Evolutionary conservation across 805 yeast genomes (phyloP).

Genomic region (Metschnikowia corniflorae): DNA sequence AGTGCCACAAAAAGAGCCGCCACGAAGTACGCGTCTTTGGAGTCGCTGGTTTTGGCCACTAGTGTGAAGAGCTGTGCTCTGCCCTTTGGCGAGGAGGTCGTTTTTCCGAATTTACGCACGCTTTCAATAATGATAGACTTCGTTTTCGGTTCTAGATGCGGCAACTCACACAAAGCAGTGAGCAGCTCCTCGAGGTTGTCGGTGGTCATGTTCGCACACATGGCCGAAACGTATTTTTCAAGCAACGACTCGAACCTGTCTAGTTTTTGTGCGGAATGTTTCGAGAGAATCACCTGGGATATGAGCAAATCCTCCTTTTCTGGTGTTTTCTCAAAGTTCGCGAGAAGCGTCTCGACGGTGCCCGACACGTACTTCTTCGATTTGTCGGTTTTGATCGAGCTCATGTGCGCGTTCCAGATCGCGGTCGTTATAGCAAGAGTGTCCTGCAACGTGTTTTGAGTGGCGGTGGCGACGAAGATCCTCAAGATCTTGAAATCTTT

Average conservation of each 20-base stretch:
- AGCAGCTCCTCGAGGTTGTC: conserved; percentile 6
- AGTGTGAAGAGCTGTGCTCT: conserved; percentile 9
- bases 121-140: not conserved
- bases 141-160: not conserved
- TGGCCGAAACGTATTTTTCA: conserved; percentile 3
- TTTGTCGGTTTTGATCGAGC: conserved; percentile 17
- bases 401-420: conserved; percentile 16
- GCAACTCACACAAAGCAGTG: conserved; percentile 7
- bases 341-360: not conserved
- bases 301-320: conserved; percentile 7
- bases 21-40: conserved; percentile 6
- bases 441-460: conserved; percentile 1
- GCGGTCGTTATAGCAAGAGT: conserved; percentile 7
- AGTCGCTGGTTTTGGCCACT: conserved; percentile 5
- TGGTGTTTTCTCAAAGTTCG: not conserved
- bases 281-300: conserved; percentile 9
- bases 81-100: conserved; percentile 1
- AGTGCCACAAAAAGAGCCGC: conserved; percentile 16
- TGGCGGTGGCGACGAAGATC: conserved; percentile 12
- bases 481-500: conserved; percentile 27
- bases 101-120: conserved; percentile 9
- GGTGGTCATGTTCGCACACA: conserved; percentile 2
- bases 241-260: conserved; percentile 4
- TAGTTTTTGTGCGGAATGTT: conserved; percentile 1
- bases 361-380: conserved; percentile 6